phyloP scores from a whole-genome alignment of 1,284 basidiomycete species.

The Rhodotorula sp. region DNA sequence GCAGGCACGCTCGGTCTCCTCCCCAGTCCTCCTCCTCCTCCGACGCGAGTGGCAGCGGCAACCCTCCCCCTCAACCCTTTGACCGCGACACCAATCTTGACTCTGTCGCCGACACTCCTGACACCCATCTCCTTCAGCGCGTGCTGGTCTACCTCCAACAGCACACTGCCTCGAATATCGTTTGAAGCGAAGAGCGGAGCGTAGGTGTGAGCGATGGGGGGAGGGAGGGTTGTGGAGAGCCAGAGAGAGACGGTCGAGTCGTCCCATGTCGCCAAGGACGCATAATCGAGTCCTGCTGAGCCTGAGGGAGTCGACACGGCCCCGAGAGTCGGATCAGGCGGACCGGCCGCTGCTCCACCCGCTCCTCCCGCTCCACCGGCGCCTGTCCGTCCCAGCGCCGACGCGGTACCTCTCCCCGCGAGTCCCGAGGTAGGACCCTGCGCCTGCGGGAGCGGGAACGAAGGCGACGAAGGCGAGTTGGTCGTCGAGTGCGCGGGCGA shows the following conservation, averaged over 20 bases:
- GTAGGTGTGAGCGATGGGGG: constrained; percentile 58
- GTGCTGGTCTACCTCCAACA: constrained; percentile 81
- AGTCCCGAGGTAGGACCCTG: too few relatives aligned
- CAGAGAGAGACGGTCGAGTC: constrained; percentile 40
- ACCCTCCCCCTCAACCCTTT: constrained; percentile 61
- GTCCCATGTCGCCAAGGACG: constrained; percentile 36
- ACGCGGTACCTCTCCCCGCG: too few relatives aligned
- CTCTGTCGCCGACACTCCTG: constrained; percentile 76
- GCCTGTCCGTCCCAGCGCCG: neutral
- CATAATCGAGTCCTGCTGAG: constrained; percentile 23
- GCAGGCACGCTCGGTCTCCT: constrained; percentile 9
- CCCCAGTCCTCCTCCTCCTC: neutral
- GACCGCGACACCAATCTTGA: constrained; percentile 78
- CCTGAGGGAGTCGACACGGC: neutral
- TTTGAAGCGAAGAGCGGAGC: constrained; percentile 69
- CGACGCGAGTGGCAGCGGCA: neutral
- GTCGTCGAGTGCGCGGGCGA: neutral
- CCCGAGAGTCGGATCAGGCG: too few relatives aligned
- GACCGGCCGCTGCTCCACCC: neutral
- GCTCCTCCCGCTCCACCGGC: neutral
- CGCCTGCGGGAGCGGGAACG: too few relatives aligned
- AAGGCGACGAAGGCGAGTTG: too few relatives aligned
- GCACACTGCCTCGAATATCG: constrained; percentile 82
- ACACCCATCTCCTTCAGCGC: constrained; percentile 86
- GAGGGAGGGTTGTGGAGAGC: constrained; percentile 34